A percentile compares a stretch with the other conserved stretches of the same genome.
These are phyloP conservation scores for Elongisporangium anandrum DNA, from an alignment of 352 stramenopile genomes.

Conservation along the genomic window DNA sequence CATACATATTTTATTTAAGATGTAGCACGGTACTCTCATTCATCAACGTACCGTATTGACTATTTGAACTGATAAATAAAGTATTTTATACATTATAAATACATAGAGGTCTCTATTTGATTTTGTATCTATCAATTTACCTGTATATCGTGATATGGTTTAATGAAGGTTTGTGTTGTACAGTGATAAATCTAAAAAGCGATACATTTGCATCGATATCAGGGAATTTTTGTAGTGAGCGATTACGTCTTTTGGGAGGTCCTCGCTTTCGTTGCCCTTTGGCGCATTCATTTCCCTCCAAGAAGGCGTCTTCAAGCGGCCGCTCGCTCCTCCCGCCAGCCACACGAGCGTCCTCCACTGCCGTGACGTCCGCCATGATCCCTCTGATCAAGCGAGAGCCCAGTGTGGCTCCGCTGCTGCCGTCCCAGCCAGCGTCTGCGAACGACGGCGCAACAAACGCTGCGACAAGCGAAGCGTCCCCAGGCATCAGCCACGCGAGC, in stretches of 20 bases:
- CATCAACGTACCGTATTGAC: too few relatives aligned
- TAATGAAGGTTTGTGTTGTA: background rate
- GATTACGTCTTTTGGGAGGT: background rate
- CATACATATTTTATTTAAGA: too few relatives aligned
- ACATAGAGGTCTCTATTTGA: too few relatives aligned
- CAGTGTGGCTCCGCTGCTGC: background rate
- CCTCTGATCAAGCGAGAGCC: conserved; percentile 13
- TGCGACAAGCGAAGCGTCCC: background rate
- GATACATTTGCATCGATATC: too few relatives aligned
- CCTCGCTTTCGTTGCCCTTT: background rate
- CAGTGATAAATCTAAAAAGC: background rate
- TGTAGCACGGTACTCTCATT: too few relatives aligned
- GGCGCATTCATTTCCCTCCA: background rate
- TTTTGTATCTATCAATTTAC: too few relatives aligned
- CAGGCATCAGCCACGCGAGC: conserved; percentile 11
- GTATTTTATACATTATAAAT: too few relatives aligned
- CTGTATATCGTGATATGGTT: too few relatives aligned
- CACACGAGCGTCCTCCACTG: background rate
- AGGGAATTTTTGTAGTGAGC: background rate
- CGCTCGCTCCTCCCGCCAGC: background rate
- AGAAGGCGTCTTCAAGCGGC: background rate
- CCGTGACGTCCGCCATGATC: conserved; percentile 10
- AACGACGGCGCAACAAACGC: background rate
- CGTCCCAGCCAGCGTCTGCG: background rate
- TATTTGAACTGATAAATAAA: too few relatives aligned